Evolutionary conservation across 306 rosid species (phyloP).

Genomic region (Alnus glutinosa): DNA sequence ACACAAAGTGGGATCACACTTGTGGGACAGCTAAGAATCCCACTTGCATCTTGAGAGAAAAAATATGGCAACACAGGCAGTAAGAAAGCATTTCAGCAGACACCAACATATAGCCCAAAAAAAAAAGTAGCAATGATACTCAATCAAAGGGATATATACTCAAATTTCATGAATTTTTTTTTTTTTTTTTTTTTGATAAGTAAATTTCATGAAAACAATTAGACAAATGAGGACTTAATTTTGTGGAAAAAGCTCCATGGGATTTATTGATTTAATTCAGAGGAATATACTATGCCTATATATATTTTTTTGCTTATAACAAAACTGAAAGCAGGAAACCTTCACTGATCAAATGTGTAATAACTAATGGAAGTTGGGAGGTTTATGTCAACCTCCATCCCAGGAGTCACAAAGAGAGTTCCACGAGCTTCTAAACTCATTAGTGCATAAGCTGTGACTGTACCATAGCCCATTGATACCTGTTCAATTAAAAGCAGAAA

Average conservation of each 20-base stretch:
- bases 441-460: slow-evolving; percentile 75
- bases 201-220: not conserved
- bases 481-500: slow-evolving; percentile 31
- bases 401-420: slow-evolving; percentile 83
- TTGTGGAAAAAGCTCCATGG: not conserved
- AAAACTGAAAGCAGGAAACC: not conserved
- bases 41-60: not conserved
- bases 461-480: slow-evolving; percentile 93
- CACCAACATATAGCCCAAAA: not conserved
- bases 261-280: not conserved
- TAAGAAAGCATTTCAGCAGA: not conserved
- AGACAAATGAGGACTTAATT: not conserved
- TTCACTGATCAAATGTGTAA: not conserved
- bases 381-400: slow-evolving; percentile 73
- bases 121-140: not conserved
- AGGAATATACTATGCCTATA: not conserved
- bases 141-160: not conserved
- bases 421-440: slow-evolving; percentile 96
- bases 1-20: not conserved
- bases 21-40: not conserved
- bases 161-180: not conserved
- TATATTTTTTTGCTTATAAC: not conserved
- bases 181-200: too few relatives aligned
- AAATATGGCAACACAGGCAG: not conserved
- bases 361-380: slow-evolving; percentile 14